Evolutionary conservation across 768 basidiomycete species (phyloP).

Genomic region (Mycena amicta): DNA sequence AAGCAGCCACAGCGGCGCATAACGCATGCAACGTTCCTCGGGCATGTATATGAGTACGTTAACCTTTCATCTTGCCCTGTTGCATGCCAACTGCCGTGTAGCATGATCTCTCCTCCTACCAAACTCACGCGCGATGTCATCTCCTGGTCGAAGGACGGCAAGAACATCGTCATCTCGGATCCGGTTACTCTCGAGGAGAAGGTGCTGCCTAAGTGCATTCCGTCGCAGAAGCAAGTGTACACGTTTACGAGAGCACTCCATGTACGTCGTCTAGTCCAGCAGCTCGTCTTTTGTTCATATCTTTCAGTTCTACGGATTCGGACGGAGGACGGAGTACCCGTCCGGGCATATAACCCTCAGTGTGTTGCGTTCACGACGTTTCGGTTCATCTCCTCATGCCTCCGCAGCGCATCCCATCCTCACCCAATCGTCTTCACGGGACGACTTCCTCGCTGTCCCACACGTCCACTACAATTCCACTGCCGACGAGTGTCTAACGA

Average conservation of each 20-base stretch:
- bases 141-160: neutral
- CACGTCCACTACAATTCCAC: neutral
- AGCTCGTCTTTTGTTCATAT: neutral
- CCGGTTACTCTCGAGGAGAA: neutral
- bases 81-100: neutral
- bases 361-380: neutral
- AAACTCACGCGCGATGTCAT: neutral
- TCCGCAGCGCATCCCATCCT: neutral
- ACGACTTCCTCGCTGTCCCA: neutral
- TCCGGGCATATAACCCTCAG: neutral
- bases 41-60: neutral
- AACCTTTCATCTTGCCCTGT: neutral
- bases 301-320: neutral
- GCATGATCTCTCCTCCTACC: neutral
- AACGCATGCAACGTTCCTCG: neutral
- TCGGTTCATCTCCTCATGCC: neutral
- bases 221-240: neutral
- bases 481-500: neutral
- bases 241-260: neutral
- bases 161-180: neutral
- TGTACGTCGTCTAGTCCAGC: neutral
- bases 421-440: neutral
- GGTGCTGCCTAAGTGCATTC: neutral
- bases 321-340: neutral
- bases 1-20: neutral